Conservation (phyloP, 2,329 filamentous ascomycete genomes). For the Coleophoma crateriformis region DNA sequence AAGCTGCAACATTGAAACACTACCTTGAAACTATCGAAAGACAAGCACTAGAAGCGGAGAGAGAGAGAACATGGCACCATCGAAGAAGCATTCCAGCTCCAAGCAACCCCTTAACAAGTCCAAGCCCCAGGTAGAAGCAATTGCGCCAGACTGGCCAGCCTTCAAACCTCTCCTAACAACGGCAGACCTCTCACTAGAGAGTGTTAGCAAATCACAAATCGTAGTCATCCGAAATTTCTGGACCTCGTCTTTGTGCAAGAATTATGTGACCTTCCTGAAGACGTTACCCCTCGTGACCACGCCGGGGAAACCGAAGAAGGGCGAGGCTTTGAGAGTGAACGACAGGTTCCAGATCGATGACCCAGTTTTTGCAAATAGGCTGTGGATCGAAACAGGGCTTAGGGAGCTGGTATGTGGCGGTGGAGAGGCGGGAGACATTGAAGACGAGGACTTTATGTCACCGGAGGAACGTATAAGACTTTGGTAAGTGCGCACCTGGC, state of each 20-base stretch:
- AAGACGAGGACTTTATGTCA: conserved; percentile 19
- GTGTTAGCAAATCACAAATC: conserved; percentile 53
- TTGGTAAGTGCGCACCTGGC: conserved; percentile 12
- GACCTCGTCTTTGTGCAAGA: conserved; percentile 55
- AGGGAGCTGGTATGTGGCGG: conserved; percentile 38
- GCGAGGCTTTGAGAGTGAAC: conserved; percentile 72
- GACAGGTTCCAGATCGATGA: conserved; percentile 85
- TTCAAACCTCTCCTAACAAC: conserved; percentile 51
- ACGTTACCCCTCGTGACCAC: conserved; percentile 58
- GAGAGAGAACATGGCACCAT: conserved; percentile 8
- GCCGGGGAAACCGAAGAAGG: conserved; percentile 59
- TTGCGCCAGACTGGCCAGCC: conserved; percentile 52
- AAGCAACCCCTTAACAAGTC: conserved; percentile 4
- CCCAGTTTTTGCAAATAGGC: conserved; percentile 60
- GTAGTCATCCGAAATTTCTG: conserved; percentile 58
- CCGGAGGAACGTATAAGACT: conserved; percentile 19
- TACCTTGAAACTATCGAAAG: background rate
- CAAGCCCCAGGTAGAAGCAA: conserved; percentile 3
- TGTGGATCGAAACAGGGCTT: conserved; percentile 77
- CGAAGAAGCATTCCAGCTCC: conserved; percentile 14
- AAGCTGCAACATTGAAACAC: background rate
- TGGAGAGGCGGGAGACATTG: conserved; percentile 8
- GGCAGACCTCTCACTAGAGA: conserved; percentile 46
- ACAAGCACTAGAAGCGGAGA: background rate
- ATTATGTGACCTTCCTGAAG: conserved; percentile 55